Evolutionary conservation across 768 basidiomycete species (phyloP), one percentile per base, ranked within the genome.

Genomic region (Hypsizygus marmoreus): DNA sequence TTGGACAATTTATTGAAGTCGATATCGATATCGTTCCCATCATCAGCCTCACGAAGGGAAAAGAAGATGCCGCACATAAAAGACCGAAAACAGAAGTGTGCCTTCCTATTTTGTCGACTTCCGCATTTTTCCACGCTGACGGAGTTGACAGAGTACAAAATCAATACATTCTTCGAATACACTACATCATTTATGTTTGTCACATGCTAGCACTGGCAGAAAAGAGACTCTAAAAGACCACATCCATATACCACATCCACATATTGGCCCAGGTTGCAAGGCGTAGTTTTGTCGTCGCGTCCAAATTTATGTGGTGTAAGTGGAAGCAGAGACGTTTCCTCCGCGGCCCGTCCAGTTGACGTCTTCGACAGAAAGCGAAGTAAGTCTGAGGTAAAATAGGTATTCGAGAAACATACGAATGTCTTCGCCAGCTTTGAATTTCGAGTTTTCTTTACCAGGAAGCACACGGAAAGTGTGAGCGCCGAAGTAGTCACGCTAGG

Each of bases 301-400:
- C 47, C 45, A 54, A 44, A 54, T 35, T 62, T 68, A 80, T 56
- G 79, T 73, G 62, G 71, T 76, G 80, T 98, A 98, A 40, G 87
- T 83, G 51, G 82, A 86, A 29, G 94, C 88, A 43, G 95, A 92
- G 45, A 95, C 93, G 56, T 86, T 92, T 55, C 95, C 95, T 40
- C 95, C 95, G 55, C 92, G 91, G 35, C 95, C 95, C 57, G 95
- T 98, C 95, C 95, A 98, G 79, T 97, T 97, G 74, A 95, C 77
- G 74, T 99, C 95, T 89, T 49, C 10, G 26, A 13, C 39, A 13
- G 7, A 22, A n/a, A n/a, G n/a, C n/a, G n/a, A n/a, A n/a, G n/a
- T n/a, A n/a, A n/a, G n/a, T n/a, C n/a, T n/a, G n/a, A n/a, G n/a
- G n/a, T n/a, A n/a, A n/a, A n/a, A n/a, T n/a, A n/a, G n/a, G n/a